Percentiles rank a stretch among this genome's conserved stretches.
Conservation (phyloP, 345 rosid species). For the Euphorbia lathyris region DNA sequence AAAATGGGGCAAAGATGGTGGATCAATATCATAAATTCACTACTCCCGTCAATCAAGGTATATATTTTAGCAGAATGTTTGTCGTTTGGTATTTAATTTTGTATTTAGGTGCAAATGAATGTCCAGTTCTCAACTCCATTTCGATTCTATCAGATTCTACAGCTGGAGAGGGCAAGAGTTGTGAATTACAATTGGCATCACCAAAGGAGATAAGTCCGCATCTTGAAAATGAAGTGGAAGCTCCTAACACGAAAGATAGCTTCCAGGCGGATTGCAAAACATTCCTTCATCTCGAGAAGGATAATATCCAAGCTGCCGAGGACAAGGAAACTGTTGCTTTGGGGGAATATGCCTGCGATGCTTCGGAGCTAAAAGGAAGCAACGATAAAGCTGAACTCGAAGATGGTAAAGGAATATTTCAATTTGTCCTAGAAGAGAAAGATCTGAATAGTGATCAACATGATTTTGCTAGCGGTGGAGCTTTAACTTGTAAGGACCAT, state of each 20-base stretch:
- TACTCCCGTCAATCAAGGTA: conserved; percentile 17
- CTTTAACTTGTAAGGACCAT: not conserved
- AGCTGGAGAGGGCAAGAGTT: conserved; percentile 9
- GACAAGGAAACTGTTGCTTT: too few species aligned
- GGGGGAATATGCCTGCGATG: not conserved
- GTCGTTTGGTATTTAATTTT: not conserved
- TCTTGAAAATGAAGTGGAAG: not conserved
- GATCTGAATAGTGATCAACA: not conserved
- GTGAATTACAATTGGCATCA: conserved; percentile 8
- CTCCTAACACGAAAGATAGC: not conserved
- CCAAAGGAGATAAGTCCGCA: conserved; percentile 7
- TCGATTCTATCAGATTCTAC: conserved; percentile 19
- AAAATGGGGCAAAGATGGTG: not conserved
- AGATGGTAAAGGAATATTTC: too few species aligned
- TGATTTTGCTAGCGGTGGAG: not conserved
- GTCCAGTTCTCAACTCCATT: not conserved
- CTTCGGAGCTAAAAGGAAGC: too few species aligned
- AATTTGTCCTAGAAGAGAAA: not conserved
- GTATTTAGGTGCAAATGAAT: not conserved
- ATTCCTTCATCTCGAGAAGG: not conserved
- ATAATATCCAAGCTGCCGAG: too few species aligned
- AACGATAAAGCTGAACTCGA: too few species aligned
- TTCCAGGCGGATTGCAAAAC: conserved; percentile 3
- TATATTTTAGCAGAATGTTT: not conserved
- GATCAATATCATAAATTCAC: not conserved